These are phyloP conservation scores for Rubroshorea leprosula DNA, from an alignment of 345 rosid species.

Conservation along the genomic window DNA sequence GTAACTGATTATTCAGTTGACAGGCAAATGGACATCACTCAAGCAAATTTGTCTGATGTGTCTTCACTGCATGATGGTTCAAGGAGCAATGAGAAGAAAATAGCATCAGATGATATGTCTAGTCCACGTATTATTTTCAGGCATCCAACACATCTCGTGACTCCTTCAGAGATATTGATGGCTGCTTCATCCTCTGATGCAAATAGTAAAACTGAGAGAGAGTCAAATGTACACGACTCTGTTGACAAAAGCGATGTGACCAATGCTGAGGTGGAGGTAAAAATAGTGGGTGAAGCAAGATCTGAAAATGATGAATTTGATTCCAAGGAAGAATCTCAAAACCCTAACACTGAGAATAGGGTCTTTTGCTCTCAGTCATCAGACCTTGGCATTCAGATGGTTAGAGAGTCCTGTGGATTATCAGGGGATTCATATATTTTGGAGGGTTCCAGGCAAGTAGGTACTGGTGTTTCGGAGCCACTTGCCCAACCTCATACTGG, in stretches of 20 bases:
- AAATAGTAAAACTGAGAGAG: constrained; percentile 36
- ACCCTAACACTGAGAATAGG: constrained; percentile 33
- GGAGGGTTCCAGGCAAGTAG: constrained; percentile 34
- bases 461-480: constrained; percentile 27
- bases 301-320: constrained; percentile 43
- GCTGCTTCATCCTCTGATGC: constrained; percentile 54
- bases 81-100: constrained; percentile 42
- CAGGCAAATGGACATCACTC: constrained; percentile 43
- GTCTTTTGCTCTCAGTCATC: constrained; percentile 66
- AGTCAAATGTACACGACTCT: constrained; percentile 42
- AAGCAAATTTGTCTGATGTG: constrained; percentile 30
- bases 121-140: constrained; percentile 39
- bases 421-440: constrained; percentile 34
- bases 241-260: constrained; percentile 35
- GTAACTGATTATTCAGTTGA: constrained; percentile 44
- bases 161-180: constrained; percentile 76
- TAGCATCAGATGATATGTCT: constrained; percentile 40
- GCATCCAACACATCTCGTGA: constrained; percentile 78
- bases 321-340: constrained; percentile 31
- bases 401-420: constrained; percentile 41
- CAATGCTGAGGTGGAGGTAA: constrained; percentile 54
- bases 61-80: constrained; percentile 35
- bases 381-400: constrained; percentile 57
- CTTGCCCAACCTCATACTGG: constrained; percentile 31
- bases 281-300: constrained; percentile 55